phyloP scores from a whole-genome alignment of 1,284 basidiomycete species.

The Trichosporon ovoides region DNA sequence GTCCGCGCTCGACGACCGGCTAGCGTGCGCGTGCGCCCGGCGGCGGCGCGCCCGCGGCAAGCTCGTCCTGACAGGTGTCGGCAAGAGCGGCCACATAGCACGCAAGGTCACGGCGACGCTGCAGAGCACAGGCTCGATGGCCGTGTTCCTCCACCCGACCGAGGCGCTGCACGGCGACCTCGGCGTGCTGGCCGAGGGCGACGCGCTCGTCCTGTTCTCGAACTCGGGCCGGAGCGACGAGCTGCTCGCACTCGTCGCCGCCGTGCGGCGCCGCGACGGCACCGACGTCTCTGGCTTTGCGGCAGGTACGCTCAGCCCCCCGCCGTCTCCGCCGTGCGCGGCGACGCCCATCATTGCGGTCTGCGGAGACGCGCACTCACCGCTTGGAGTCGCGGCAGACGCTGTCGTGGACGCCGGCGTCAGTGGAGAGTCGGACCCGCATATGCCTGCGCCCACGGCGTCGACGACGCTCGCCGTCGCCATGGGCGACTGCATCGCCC shows the following conservation, averaged over 20 bases:
- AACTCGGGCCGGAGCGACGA: not conserved
- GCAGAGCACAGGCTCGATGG: not conserved
- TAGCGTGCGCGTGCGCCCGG: no score
- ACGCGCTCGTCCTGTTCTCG: not conserved
- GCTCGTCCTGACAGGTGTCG: not conserved
- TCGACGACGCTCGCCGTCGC: not conserved
- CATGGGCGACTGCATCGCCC: not conserved
- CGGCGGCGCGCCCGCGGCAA: not conserved
- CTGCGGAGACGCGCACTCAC: not conserved
- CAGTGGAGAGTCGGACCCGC: not conserved
- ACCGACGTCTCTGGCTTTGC: no score
- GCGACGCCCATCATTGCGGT: not conserved
- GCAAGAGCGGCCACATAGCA: not conserved
- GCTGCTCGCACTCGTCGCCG: not conserved
- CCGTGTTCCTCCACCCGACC: not conserved
- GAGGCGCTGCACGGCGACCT: slow-evolving; percentile 4
- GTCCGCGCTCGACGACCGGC: no score
- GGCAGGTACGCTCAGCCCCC: not conserved
- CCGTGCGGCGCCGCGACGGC: not conserved
- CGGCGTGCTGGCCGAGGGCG: not conserved
- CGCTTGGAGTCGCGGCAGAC: not conserved
- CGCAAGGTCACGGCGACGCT: not conserved
- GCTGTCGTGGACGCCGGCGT: not conserved
- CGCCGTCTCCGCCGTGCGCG: not conserved
- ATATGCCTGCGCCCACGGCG: not conserved